phyloP scores from a whole-genome alignment of 208 protist species.

The Acanthamoeba royreba region DNA sequence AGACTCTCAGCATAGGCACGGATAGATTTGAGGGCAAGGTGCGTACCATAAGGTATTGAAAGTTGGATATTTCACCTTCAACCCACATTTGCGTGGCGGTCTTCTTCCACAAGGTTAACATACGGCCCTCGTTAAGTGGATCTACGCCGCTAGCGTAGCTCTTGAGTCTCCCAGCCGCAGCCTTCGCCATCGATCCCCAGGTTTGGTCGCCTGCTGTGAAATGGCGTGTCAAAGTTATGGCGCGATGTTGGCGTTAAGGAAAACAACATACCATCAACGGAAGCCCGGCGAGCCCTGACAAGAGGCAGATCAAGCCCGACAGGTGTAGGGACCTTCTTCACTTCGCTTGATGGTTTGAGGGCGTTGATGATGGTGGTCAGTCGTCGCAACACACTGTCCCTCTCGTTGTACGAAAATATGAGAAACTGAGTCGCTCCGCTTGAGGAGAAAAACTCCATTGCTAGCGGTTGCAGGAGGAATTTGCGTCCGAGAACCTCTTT shows the following conservation, averaged over 20 bases:
- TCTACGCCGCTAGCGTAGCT: conserved; percentile 17
- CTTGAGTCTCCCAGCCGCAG: conserved; percentile 12
- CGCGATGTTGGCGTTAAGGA: neutral
- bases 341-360: neutral
- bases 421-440: conserved; percentile 85
- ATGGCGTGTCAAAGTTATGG: neutral
- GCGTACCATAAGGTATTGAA: conserved; percentile 95
- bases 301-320: conserved; percentile 70
- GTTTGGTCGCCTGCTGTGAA: neutral
- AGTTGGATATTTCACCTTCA: conserved; percentile 92
- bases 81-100: conserved; percentile 88
- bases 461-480: conserved; percentile 89
- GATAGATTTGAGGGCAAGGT: neutral
- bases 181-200: conserved; percentile 21
- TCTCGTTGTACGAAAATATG: conserved; percentile 77
- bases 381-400: conserved; percentile 52
- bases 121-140: neutral
- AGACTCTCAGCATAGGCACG: neutral
- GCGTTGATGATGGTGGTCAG: conserved; percentile 29
- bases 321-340: conserved; percentile 70
- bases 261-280: neutral
- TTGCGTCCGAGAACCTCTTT: conserved; percentile 26
- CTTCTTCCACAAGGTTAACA: conserved; percentile 39
- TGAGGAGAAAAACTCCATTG: conserved; percentile 89
- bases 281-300: neutral